Evolutionary conservation across 306 rosid genomes (phyloP).

Genomic region (Castanea sativa): DNA sequence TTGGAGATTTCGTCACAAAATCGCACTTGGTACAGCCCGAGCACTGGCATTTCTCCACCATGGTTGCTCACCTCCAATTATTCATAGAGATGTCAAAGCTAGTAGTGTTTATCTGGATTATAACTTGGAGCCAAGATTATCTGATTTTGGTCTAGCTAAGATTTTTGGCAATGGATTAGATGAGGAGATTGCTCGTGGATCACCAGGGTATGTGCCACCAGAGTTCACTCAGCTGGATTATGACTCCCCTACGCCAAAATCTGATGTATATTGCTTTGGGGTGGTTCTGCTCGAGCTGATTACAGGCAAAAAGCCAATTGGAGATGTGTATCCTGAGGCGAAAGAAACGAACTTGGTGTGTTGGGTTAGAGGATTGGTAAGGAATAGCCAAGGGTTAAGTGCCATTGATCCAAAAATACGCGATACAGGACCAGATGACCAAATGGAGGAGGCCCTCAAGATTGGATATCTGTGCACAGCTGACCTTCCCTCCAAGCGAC

Average conservation of each 20-base stretch:
- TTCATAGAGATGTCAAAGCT: conserved; percentile 87
- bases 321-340: conserved; percentile 77
- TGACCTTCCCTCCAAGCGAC: conserved; percentile 86
- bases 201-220: conserved; percentile 85
- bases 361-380: conserved; percentile 86
- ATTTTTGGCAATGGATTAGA: conserved; percentile 79
- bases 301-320: conserved; percentile 84
- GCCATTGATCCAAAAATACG: conserved; percentile 82
- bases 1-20: conserved; percentile 91
- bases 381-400: conserved; percentile 58
- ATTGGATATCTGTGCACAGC: conserved; percentile 96
- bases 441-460: conserved; percentile 93
- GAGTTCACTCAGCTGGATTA: conserved; percentile 64
- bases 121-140: conserved; percentile 85
- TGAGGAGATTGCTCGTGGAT: conserved; percentile 70
- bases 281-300: conserved; percentile 83
- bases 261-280: conserved; percentile 94
- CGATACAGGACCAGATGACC: conserved; percentile 53
- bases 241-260: conserved; percentile 74
- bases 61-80: conserved; percentile 97
- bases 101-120: conserved; percentile 91
- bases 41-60: conserved; percentile 95
- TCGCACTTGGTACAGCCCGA: conserved; percentile 90
- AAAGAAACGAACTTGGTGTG: conserved; percentile 75
- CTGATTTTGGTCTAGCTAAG: conserved; percentile 94